phyloP scores from a whole-genome alignment of 768 basidiomycete genomes.

The Cystofilobasidium capitatum region DNA sequence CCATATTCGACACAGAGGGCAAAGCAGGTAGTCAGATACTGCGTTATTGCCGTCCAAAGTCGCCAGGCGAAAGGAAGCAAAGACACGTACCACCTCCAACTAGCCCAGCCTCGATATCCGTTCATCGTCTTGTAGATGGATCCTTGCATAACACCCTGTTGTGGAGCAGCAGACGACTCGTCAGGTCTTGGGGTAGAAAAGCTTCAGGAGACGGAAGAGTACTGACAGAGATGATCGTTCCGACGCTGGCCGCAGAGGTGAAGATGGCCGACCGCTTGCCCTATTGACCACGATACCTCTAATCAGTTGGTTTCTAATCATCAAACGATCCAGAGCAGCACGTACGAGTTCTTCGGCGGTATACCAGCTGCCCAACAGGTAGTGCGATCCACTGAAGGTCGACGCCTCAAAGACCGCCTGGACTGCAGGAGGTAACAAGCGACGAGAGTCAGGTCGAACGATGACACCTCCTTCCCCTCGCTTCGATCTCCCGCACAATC shows the following conservation, averaged over 20 bases:
- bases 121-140: constrained; percentile 7
- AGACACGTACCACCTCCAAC: background rate
- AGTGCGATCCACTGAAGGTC: background rate
- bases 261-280: constrained; percentile 15
- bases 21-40: too few species aligned
- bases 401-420: constrained; percentile 4
- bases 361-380: background rate
- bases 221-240: background rate
- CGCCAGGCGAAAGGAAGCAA: background rate
- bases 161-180: background rate
- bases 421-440: too few species aligned
- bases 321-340: background rate
- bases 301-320: too few species aligned
- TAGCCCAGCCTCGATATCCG: background rate
- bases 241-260: background rate
- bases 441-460: too few species aligned
- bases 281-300: too few species aligned
- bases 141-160: background rate
- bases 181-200: background rate
- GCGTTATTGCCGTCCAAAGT: too few species aligned
- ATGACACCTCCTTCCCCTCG: too few species aligned
- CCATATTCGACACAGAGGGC: too few species aligned
- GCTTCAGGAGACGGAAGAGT: background rate
- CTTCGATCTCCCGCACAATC: too few species aligned
- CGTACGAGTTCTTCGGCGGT: background rate